These are phyloP conservation scores for Yamadazyma atmosphaerica DNA, from an alignment of 1,139 yeast species.

Conservation along the genomic window DNA sequence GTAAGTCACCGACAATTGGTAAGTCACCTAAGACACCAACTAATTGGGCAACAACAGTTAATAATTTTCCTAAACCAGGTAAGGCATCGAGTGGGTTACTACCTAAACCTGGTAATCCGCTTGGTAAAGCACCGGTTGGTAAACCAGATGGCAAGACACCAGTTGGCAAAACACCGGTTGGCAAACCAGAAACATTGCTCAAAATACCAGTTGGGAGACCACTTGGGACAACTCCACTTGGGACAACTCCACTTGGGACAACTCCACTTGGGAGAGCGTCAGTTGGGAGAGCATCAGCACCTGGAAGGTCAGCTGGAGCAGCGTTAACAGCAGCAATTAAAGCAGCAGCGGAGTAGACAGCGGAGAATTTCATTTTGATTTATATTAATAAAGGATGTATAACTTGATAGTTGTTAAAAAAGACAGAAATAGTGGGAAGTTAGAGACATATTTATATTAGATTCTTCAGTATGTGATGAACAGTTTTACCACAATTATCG, in stretches of 20 bases:
- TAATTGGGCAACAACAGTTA: conserved; percentile 9
- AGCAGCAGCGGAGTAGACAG: conserved; percentile 6
- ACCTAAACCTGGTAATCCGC: too few species aligned
- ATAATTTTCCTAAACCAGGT: conserved; percentile 7
- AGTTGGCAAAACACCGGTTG: conserved; percentile 5
- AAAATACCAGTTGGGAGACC: conserved; percentile 9
- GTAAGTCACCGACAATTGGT: conserved; percentile 13
- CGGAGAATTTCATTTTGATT: conserved; percentile 11
- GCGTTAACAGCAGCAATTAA: conserved; percentile 4
- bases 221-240: conserved; percentile 10
- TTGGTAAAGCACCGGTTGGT: conserved; percentile 5
- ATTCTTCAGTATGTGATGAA: neutral
- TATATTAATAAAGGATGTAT: neutral
- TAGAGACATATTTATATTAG: conserved; percentile 2
- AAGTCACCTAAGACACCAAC: conserved; percentile 8
- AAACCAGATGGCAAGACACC: conserved; percentile 9
- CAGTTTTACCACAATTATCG: too few species aligned
- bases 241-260: conserved; percentile 8
- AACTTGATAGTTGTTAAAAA: conserved; percentile 2
- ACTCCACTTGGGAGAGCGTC: conserved; percentile 4
- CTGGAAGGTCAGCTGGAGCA: conserved; percentile 6
- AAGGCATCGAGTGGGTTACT: neutral
- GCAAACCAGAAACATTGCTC: conserved; percentile 6
- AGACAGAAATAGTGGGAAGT: conserved; percentile 1
- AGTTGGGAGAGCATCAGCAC: conserved; percentile 2